Base-by-base conservation (phyloP, 1,139 yeast species). In the Geotrichum siamense region DNA sequence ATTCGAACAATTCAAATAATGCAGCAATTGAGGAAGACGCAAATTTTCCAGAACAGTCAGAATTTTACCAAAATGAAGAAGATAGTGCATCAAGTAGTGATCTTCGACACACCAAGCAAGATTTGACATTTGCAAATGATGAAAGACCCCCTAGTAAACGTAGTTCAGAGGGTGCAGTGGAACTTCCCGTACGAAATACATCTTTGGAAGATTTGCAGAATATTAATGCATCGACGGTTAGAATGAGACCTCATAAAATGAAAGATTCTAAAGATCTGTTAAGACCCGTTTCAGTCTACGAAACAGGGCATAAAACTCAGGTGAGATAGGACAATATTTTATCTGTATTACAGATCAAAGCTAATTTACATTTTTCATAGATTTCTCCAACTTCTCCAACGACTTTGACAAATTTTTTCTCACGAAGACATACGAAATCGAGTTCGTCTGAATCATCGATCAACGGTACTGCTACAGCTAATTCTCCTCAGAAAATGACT, bases 361-460 rank as follows among this genome's bases (percentile, higher is more conserved):
- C 25, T 34, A 28, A 32, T n/a, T n/a, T n/a, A n/a, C n/a, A n/a
- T n/a, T n/a, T 22, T 13, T 38, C 34, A 20, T 21, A 43, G 49
- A 16, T 58, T 19, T 57, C 66, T 1, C 68, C 76, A 2, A 58
- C 69, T 6, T 65, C 77, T 1, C 72, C 74, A 3, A 62, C 72
- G 0, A 56, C 68, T 15, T 41, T 55, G 1, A 60, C 71, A 2
- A 69, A 73, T 44, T 71, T 74, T 28, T 70, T 81, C 46, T 78
- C 79, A 60, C 67, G 82, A 49, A 73, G 76, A 48, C 82, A 76
- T 53, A 69, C 75, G 38, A 70, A 78, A 49, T 69, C 79, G 12
- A 72, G 71, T 41, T 75, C 83, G 0, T 74, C 76, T 0, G 83
- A 76, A 41, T 70, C 78, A 1, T 69, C 75, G 1, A 17, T 31